Percentiles rank a stretch among this genome's conserved stretches.
Conservation (phyloP, 345 rosid genomes). For the Aethionema arabicum region DNA sequence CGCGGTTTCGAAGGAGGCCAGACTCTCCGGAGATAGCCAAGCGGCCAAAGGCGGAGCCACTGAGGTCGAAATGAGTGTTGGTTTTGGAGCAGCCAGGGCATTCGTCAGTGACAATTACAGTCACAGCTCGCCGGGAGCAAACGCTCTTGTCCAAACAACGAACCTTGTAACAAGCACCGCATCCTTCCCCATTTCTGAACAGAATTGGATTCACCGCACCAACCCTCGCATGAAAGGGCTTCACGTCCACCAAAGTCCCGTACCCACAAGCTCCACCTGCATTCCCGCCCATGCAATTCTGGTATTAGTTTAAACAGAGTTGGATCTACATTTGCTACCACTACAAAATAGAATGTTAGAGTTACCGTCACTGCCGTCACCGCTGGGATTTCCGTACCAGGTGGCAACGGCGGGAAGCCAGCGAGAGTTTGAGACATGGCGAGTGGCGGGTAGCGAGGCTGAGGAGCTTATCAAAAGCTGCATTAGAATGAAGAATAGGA, state of each 20-base stretch:
- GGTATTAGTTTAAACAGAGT: not conserved
- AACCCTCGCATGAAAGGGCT: slow-evolving; percentile 84
- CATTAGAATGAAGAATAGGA: slow-evolving; percentile 23
- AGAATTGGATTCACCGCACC: slow-evolving; percentile 92
- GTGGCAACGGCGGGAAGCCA: slow-evolving; percentile 96
- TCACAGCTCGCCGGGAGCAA: slow-evolving; percentile 87
- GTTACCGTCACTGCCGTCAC: slow-evolving; percentile 94
- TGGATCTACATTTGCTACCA: not conserved
- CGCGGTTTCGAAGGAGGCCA: slow-evolving; percentile 77
- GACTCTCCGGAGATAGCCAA: slow-evolving; percentile 80
- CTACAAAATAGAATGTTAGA: not conserved
- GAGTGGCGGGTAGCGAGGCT: not conserved
- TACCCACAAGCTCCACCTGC: slow-evolving; percentile 99
- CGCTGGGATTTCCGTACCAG: slow-evolving; percentile 94
- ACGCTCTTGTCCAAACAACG: slow-evolving; percentile 68
- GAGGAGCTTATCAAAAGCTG: slow-evolving; percentile 26
- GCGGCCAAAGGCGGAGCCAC: slow-evolving; percentile 92
- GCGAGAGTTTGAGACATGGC: slow-evolving; percentile 40
- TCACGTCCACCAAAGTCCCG: slow-evolving; percentile 83
- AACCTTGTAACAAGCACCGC: slow-evolving; percentile 93
- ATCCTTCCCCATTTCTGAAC: slow-evolving; percentile 86
- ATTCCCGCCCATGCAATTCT: slow-evolving; percentile 4
- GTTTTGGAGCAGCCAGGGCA: slow-evolving; percentile 79
- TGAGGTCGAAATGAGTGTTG: slow-evolving; percentile 83
- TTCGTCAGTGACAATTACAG: slow-evolving; percentile 88